Evolutionary conservation across 2,329 filamentous ascomycete species (phyloP), one percentile per base, ranked within the genome.

Genomic region (Nemania sp.): DNA sequence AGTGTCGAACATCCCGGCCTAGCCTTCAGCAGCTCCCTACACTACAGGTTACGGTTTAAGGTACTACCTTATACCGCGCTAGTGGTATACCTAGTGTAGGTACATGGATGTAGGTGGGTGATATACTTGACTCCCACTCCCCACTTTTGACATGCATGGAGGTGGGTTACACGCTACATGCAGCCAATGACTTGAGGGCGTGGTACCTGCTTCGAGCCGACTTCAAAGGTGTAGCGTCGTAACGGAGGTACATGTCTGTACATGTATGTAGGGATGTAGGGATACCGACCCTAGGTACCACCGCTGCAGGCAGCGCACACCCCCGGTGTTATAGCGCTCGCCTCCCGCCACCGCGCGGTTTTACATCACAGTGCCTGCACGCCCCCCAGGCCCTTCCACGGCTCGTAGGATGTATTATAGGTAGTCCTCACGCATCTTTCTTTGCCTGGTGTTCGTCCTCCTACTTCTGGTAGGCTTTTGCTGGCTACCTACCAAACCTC

Each of bases 81-180:
- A 39, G 35, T n/a, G 35, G 3, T n/a, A n/a, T n/a, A n/a, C n/a
- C n/a, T n/a, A n/a, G n/a, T n/a, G n/a, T n/a, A n/a, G n/a, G n/a
- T n/a, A n/a, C n/a, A n/a, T n/a, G n/a, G 12, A 11, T 39, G 35
- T 3, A 39, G 35, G 25, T 29, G 7, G 7, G 25, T 29, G 7
- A 20, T 46, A 12, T 9, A 15, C 43, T 48, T 25, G 35, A 35
- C 45, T 50, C 46, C 54, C 25, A 46, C 54, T 37, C 45, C 54
- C 60, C 57, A 63, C 57, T 45, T n/a, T n/a, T 63, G 60, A n/a
- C 60, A 63, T 63, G 57, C 53, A 60, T 53, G 34, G 50, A 25
- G 60, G 50, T 62, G 56, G 55, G 40, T 43, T 43, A 20, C 40
- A 43, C 5, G 46, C 50, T 63, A 63, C 57, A 63, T 57, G 53